phyloP scores from a whole-genome alignment of 2,329 filamentous ascomycete species.

The Arachnopeziza araneosa region DNA sequence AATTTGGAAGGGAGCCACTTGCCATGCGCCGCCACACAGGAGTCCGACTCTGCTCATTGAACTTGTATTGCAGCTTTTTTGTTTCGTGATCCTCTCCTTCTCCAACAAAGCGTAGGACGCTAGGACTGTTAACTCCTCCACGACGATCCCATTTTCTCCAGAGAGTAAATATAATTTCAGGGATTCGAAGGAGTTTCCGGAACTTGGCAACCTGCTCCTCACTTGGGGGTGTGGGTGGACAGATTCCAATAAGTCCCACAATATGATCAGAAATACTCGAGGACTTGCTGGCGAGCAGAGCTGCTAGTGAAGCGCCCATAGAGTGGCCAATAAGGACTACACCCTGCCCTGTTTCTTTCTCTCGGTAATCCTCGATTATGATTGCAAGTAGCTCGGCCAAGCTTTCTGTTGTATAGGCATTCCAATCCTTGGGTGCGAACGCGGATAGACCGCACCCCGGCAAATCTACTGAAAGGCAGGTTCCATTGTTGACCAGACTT shows the following conservation, averaged over 20 bases:
- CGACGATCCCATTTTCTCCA: conserved; percentile 73
- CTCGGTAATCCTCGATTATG: conserved; percentile 68
- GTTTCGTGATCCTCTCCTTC: conserved; percentile 58
- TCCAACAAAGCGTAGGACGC: conserved; percentile 74
- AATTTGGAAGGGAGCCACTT: conserved; percentile 61
- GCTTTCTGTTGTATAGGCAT: conserved; percentile 73
- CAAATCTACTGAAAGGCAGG: conserved; percentile 82
- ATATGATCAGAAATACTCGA: conserved; percentile 56
- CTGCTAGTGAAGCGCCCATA: conserved; percentile 77
- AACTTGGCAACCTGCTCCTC: conserved; percentile 46
- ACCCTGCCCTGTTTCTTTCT: conserved; percentile 58
- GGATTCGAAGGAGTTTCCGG: conserved; percentile 60
- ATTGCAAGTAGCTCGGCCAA: conserved; percentile 69
- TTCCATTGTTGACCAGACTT: conserved; percentile 75
- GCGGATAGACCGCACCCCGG: conserved; percentile 82
- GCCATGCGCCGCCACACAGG: conserved; percentile 80
- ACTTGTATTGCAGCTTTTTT: conserved; percentile 62
- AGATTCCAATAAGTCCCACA: conserved; percentile 75
- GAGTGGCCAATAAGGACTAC: conserved; percentile 84
- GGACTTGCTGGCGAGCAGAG: conserved; percentile 55
- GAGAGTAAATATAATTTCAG: conserved; percentile 66
- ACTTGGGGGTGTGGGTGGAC: conserved; percentile 63
- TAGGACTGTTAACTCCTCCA: conserved; percentile 71
- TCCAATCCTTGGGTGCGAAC: conserved; percentile 65
- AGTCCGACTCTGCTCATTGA: conserved; percentile 79